These are phyloP conservation scores for Copromyces sp. DNA, from an alignment of 495 filamentous ascomycete species.

Conservation along the genomic window DNA sequence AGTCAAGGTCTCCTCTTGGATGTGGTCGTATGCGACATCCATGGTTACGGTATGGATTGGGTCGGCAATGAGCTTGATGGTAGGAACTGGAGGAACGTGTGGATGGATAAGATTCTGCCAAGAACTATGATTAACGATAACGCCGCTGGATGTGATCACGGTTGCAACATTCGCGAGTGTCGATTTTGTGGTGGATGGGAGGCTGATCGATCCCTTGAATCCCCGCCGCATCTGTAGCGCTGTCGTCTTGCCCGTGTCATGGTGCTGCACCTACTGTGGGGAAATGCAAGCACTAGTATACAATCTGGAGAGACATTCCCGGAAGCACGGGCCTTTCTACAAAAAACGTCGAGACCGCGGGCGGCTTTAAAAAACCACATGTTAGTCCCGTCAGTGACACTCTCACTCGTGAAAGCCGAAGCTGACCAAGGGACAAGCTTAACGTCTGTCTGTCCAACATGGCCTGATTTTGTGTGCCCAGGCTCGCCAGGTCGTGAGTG, in stretches of 20 bases:
- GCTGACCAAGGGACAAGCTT: background rate
- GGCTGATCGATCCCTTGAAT: background rate
- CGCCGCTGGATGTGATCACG: background rate
- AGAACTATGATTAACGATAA: background rate
- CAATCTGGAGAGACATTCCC: background rate
- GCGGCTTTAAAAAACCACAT: background rate
- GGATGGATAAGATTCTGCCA: background rate
- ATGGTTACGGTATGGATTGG: conserved; percentile 37
- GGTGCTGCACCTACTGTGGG: background rate
- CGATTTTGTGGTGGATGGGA: background rate
- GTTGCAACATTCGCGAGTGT: background rate
- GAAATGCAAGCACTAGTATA: background rate
- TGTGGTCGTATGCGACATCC: conserved; percentile 97
- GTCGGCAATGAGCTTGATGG: background rate
- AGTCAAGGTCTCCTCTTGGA: conserved; percentile 70
- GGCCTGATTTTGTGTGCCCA: background rate
- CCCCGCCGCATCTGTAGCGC: background rate
- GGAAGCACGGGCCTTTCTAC: background rate
- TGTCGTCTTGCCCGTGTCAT: background rate
- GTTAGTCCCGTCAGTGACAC: background rate
- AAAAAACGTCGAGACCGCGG: background rate
- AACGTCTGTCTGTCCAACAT: background rate
- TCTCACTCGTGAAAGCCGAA: background rate
- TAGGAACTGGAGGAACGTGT: background rate
- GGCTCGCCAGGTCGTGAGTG: background rate